Percentiles rank a stretch among this genome's conserved stretches.
Conservation (phyloP, 2,329 filamentous ascomycete species). For the Rutstroemia sp. region DNA sequence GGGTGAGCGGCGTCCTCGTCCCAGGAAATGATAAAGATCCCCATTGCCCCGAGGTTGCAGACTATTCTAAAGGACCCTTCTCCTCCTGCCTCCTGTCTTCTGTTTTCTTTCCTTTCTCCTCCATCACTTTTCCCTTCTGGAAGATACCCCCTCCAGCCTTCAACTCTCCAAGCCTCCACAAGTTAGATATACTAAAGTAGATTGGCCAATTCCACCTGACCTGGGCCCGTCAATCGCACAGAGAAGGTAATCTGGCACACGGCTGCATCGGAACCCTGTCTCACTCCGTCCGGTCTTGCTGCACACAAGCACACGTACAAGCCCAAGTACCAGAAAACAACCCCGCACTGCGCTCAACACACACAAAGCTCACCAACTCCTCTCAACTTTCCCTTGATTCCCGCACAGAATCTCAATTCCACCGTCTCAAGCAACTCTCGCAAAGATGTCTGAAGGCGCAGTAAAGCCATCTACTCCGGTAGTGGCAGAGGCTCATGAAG, state of each 20-base stretch:
- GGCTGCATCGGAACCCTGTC: too few species aligned
- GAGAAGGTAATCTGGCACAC: too few species aligned
- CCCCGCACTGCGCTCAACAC: not conserved
- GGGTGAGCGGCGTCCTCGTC: not conserved
- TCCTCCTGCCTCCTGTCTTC: not conserved
- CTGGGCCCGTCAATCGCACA: too few species aligned
- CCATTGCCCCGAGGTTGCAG: not conserved
- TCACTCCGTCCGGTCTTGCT: too few species aligned
- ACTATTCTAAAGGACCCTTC: not conserved
- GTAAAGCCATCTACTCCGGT: conserved; percentile 41
- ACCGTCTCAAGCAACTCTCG: not conserved
- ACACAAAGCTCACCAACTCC: not conserved
- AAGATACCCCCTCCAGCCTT: not conserved
- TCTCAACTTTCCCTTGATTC: not conserved
- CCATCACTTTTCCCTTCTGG: not conserved
- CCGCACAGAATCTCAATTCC: not conserved
- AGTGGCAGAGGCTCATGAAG: conserved; percentile 68
- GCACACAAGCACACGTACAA: too few species aligned
- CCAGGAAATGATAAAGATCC: not conserved
- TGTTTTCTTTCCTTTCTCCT: not conserved
- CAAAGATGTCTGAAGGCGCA: conserved; percentile 38
- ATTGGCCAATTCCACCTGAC: not conserved
- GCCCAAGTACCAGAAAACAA: too few species aligned
- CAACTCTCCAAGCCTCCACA: not conserved
- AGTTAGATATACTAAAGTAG: not conserved